Conservation (phyloP, 345 rosid genomes). For the Streptanthus diversifolius region DNA sequence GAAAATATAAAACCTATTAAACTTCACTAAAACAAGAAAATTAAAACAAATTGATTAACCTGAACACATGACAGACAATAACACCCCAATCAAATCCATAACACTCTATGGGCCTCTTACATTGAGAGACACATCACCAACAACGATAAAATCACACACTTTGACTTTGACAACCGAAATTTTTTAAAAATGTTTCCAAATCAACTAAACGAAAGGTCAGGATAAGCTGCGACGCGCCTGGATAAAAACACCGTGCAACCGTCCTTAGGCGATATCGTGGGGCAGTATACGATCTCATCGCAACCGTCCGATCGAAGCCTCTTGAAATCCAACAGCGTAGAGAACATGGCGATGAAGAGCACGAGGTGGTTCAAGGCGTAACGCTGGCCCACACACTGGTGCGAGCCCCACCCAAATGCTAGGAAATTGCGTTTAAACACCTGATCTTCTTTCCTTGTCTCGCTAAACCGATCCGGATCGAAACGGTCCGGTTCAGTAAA, state of each 20-base stretch:
- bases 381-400: slow-evolving; percentile 91
- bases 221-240: slow-evolving; percentile 43
- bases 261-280: slow-evolving; percentile 82
- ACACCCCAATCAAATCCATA: background rate
- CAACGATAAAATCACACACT: background rate
- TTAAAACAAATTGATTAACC: background rate
- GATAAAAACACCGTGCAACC: slow-evolving; percentile 66
- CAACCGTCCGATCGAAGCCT: slow-evolving; percentile 54
- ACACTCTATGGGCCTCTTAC: background rate
- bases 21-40: background rate
- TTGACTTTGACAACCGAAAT: background rate
- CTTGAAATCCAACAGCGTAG: slow-evolving; percentile 52
- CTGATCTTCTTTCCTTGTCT: slow-evolving; percentile 53
- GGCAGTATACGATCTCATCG: slow-evolving; percentile 65
- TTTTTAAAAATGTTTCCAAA: background rate
- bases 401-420: slow-evolving; percentile 83
- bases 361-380: slow-evolving; percentile 77
- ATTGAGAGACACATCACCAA: background rate
- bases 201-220: slow-evolving; percentile 26
- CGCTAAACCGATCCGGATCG: slow-evolving; percentile 77
- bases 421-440: slow-evolving; percentile 51
- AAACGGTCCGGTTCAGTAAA: slow-evolving; percentile 64
- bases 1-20: too few relatives aligned
- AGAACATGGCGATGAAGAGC: slow-evolving; percentile 72
- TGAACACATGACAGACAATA: background rate